Evolutionary conservation across 805 yeast genomes (phyloP), one percentile per base, ranked within the genome.

Genomic region (Yarrowia sp.): DNA sequence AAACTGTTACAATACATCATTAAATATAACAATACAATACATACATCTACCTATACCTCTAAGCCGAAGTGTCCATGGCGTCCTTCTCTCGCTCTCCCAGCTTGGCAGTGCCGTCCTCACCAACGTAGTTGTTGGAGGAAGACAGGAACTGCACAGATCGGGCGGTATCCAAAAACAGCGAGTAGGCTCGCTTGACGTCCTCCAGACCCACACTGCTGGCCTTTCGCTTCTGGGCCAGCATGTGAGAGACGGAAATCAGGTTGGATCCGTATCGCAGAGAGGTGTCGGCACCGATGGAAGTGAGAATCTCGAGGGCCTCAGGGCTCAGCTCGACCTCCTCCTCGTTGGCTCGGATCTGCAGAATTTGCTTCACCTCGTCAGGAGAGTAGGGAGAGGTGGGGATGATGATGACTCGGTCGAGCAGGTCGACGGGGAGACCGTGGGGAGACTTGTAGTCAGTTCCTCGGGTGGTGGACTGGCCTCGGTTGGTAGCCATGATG

Each of bases 401-500:
- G 66, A 94, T 90, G 65, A 94, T 94, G 67, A 94, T 87, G 33
- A 96, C 83, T 73, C 99, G 84, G 76, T 94, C 99, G 69, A 94
- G 84, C 69, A 94, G 79, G 78, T 94, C 99, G 64, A 88, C 81
- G 42, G 99, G 99, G 63, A 94, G 79, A n/a, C 99, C 99, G 73
- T 94, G 99, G 21, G 99, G 97, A 1, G 97, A 87, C 74, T 86
- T 88, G 77, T 90, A 90, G 71, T 84, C 86, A 29, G 98, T 90
- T 59, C 99, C 99, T 70, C 97, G 84, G 22, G 97, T 91, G 64
- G 83, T 86, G n/a, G 97, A 83, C 63, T 93, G 81, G 61, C 99
- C 99, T 74, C 97, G 83, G 77, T 94, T 94, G 24, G 99, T 92
- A 46, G 99, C 99, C 96, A 94, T 89, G 66, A 94, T 88, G 41